Evolutionary conservation across 495 filamentous ascomycete species (phyloP).

Genomic region (Penicillium argentinense): DNA sequence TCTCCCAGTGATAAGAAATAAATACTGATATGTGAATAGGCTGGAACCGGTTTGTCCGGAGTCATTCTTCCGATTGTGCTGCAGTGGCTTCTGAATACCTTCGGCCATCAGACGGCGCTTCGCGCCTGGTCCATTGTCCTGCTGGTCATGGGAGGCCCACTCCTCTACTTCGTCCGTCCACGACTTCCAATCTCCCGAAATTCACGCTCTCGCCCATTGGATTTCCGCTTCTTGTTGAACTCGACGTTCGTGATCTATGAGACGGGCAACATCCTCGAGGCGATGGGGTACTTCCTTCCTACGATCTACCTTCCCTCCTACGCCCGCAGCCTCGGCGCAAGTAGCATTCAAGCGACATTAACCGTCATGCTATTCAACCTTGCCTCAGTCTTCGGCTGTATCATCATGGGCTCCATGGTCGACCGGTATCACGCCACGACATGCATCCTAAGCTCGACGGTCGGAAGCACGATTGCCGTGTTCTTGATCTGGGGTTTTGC

Average conservation of each 20-base stretch:
- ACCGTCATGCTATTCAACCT: conserved; percentile 53
- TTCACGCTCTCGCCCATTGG: conserved; percentile 11
- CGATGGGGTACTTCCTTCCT: conserved; percentile 61
- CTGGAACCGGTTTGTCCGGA: conserved; percentile 43
- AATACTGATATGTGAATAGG: conserved; percentile 17
- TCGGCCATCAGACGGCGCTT: conserved; percentile 54
- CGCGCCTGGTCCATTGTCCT: conserved; percentile 46
- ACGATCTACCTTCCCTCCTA: conserved; percentile 60
- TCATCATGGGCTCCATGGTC: conserved; percentile 56
- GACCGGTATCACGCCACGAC: conserved; percentile 57
- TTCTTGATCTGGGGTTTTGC: conserved; percentile 69
- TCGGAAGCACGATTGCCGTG: conserved; percentile 53
- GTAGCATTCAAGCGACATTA: conserved; percentile 34
- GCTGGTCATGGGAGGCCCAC: conserved; percentile 48
- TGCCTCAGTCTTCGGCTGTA: conserved; percentile 52
- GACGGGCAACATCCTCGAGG: conserved; percentile 54
- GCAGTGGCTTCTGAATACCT: conserved; percentile 46
- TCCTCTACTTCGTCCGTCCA: conserved; percentile 51
- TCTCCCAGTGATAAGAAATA: not conserved
- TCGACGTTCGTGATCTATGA: conserved; percentile 52
- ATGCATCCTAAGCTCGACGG: conserved; percentile 53
- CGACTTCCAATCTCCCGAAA: conserved; percentile 46
- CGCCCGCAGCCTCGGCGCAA: conserved; percentile 44
- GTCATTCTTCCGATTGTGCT: conserved; percentile 50
- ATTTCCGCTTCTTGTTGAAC: conserved; percentile 46